A percentile compares a stretch with the other conserved stretches of the same genome.
Evolutionary conservation across 371 early-diverging fungal species (phyloP).

Genomic region (Haplosporangium sp.): DNA sequence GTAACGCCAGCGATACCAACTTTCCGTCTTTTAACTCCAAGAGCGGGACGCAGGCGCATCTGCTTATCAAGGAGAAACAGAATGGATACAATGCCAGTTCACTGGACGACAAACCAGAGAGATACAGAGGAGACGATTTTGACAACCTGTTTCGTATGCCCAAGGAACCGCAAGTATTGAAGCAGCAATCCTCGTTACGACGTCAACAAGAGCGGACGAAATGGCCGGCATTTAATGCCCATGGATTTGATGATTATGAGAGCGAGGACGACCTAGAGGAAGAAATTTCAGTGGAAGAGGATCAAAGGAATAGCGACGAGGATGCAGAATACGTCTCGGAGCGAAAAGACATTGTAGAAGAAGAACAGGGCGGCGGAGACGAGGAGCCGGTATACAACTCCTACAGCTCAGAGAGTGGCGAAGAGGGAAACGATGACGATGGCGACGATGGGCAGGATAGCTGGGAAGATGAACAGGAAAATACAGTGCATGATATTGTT

Average conservation of each 20-base stretch:
- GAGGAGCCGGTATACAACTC: background rate
- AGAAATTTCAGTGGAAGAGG: background rate
- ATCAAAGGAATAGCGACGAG: background rate
- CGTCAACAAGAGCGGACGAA: background rate
- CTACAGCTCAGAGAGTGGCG: too few species aligned
- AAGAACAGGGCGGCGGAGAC: background rate
- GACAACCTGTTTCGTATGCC: slow-evolving; percentile 4
- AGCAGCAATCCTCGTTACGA: background rate
- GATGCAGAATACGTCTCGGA: background rate
- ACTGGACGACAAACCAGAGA: background rate
- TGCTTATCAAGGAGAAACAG: background rate
- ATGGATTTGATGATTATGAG: background rate
- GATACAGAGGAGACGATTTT: slow-evolving; percentile 7
- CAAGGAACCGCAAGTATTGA: background rate
- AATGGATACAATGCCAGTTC: background rate
- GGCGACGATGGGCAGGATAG: too few species aligned
- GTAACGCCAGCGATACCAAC: too few species aligned
- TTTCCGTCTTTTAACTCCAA: too few species aligned
- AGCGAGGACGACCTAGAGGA: background rate
- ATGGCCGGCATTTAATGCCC: background rate
- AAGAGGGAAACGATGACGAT: too few species aligned
- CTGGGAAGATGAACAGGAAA: too few species aligned
- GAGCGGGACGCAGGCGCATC: too few species aligned
- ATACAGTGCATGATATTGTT: too few species aligned
- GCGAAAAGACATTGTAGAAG: background rate